Conservation (phyloP, 495 filamentous ascomycete genomes). For the Copromyces sp. region DNA sequence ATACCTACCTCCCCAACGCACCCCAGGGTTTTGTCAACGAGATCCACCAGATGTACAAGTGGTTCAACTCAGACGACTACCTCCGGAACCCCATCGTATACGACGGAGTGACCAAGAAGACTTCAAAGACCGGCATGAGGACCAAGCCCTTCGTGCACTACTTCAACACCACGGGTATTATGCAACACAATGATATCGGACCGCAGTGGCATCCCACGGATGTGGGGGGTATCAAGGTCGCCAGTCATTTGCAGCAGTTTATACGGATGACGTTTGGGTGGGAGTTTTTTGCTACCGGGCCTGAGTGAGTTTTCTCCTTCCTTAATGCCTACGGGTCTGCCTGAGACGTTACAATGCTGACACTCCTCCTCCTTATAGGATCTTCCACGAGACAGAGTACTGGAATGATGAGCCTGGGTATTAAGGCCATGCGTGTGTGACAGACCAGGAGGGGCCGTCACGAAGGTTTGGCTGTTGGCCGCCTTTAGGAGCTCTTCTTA, state of each 20-base stretch:
- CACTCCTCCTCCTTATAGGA: conserved; percentile 13
- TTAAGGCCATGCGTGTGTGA: conserved; percentile 9
- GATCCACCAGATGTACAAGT: conserved; percentile 43
- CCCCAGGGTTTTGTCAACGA: conserved; percentile 42
- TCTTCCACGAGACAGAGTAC: conserved; percentile 51
- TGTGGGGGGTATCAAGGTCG: conserved; percentile 57
- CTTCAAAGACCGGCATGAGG: conserved; percentile 21
- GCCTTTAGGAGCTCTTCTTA: neutral
- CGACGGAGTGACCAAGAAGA: conserved; percentile 34
- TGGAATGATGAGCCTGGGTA: conserved; percentile 50
- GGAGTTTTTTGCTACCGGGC: conserved; percentile 49
- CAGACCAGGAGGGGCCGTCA: neutral
- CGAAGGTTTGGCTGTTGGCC: neutral
- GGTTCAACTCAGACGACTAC: conserved; percentile 44
- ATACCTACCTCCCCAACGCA: conserved; percentile 40
- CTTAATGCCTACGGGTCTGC: neutral
- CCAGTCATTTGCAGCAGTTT: conserved; percentile 55
- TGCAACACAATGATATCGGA: conserved; percentile 61
- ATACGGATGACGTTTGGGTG: conserved; percentile 44
- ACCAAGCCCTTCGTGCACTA: conserved; percentile 51
- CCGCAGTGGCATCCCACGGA: conserved; percentile 57
- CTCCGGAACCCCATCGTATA: conserved; percentile 32
- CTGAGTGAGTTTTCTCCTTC: conserved; percentile 33
- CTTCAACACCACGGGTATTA: conserved; percentile 56
- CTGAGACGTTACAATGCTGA: neutral